These are phyloP conservation scores for Colletotrichum orchidophilum DNA, from an alignment of 2,329 filamentous ascomycete genomes.

Conservation along the genomic window DNA sequence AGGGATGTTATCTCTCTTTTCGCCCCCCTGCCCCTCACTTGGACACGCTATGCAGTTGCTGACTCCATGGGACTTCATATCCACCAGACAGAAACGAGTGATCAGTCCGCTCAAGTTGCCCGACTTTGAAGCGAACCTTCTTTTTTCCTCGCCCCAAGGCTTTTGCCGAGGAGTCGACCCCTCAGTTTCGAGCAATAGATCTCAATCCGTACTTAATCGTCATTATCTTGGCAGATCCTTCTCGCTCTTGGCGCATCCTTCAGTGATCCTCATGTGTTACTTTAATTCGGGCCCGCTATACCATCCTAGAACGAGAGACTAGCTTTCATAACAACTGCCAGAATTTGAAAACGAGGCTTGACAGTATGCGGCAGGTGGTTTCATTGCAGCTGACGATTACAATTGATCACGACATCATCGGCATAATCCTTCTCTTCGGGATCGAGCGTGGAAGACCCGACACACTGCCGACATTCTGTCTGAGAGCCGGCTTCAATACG, in stretches of 20 bases:
- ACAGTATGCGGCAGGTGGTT: constrained; percentile 14
- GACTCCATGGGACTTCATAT: neutral
- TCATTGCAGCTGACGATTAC: neutral
- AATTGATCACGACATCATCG: neutral
- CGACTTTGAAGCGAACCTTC: neutral
- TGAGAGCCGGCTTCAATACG: neutral
- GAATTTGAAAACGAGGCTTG: neutral
- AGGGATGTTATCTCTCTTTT: neutral
- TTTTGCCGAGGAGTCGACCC: too few relatives aligned
- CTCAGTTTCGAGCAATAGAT: neutral
- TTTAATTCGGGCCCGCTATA: neutral
- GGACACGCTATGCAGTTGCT: neutral
- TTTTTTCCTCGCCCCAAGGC: neutral
- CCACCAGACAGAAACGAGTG: neutral
- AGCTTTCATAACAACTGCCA: neutral
- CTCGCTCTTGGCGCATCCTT: constrained; percentile 22
- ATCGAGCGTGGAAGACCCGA: neutral
- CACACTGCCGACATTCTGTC: neutral
- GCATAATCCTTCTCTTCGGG: neutral
- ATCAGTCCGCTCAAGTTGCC: neutral
- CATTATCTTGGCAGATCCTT: constrained; percentile 27
- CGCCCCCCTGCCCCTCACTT: neutral
- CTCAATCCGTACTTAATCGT: neutral
- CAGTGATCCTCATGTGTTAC: neutral
- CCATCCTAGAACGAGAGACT: neutral